A percentile compares a stretch with the other conserved stretches of the same genome.
Conservation (phyloP, 352 stramenopile species). For the Nothophytophthora sp. region DNA sequence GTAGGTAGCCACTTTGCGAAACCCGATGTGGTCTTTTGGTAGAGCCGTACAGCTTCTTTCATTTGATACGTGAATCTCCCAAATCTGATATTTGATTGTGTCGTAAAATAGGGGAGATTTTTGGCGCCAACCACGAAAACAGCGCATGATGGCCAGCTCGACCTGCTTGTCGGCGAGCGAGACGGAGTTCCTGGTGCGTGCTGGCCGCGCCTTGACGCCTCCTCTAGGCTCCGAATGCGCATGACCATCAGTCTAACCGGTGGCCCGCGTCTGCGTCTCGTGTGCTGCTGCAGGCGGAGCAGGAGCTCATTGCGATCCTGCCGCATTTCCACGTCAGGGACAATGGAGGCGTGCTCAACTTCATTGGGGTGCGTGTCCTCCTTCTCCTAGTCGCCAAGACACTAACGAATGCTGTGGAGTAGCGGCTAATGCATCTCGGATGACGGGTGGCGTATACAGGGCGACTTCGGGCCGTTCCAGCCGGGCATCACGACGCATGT, state of each 20-base stretch:
- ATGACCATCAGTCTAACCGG: conserved; percentile 1
- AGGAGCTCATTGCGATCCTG: conserved; percentile 87
- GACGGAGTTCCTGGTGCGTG: conserved; percentile 78
- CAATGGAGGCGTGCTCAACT: conserved; percentile 78
- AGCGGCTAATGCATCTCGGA: too few relatives aligned
- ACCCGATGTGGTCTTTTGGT: too few relatives aligned
- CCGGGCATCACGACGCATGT: conserved; percentile 82
- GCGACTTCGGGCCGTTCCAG: conserved; percentile 89
- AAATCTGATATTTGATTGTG: too few relatives aligned
- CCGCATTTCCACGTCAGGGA: conserved; percentile 85
- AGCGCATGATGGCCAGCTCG: conserved; percentile 34
- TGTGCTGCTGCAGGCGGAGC: conserved; percentile 58
- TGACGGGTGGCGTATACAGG: too few relatives aligned
- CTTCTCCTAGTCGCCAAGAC: too few relatives aligned
- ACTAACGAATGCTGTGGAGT: too few relatives aligned
- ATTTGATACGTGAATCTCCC: too few relatives aligned
- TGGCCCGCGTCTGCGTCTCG: neutral
- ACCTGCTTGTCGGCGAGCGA: conserved; percentile 55
- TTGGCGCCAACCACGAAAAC: too few relatives aligned
- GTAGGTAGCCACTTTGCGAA: too few relatives aligned
- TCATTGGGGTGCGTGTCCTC: conserved; percentile 55
- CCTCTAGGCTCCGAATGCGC: too few relatives aligned
- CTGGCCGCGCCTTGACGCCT: neutral
- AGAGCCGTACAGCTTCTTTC: too few relatives aligned
- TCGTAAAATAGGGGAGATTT: too few relatives aligned